Evolutionary conservation across 1,284 basidiomycete species (phyloP), one percentile per base, ranked within the genome.

Genomic region (Sutorius eximius): DNA sequence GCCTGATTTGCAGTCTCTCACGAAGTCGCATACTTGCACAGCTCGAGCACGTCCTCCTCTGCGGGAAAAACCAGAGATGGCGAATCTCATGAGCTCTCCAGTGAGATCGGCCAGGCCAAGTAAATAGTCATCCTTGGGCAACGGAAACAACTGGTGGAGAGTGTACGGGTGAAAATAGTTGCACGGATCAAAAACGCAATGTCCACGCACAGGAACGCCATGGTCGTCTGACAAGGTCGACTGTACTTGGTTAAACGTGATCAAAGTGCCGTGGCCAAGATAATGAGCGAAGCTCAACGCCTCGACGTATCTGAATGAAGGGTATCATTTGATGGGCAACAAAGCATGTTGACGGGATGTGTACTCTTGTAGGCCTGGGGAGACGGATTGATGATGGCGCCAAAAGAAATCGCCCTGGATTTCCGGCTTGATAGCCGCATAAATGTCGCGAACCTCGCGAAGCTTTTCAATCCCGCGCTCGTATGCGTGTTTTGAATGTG

Each of bases 31-130:
- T 3, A 93, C 82, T 57, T 84, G 77, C 41, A 76, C 77, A 6
- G 92, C 90, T 59, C 82, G 86, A 55, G 80, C 76, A 47, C 86
- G 83, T 24, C 91, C 87, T 2, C 88, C 88, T 33, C 83, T 83
- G 22, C 82, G 82, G 9, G 87, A 77, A 45, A 90, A 82, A 13
- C 83, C 78, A 41, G 85, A 90, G 57, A 95, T 97, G 5, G 94
- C 93, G 59, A 89, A 91, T 36, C 96, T 83, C 96, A 98, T 98
- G n/a, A 96, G 82, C 72, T 98, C 96, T 41, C 96, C 96, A 0
- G 94, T 97, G 33, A 99, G 77, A 71, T 99, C 96, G 2, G 93
- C 94, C 30, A 98, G 76, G 15, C 96, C 96, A 2, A 98, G 82
- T 15, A 98, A 77, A 69, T 98, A 98, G 64, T 98, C 95, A 51